Base-by-base conservation (phyloP, 169 alveolate species). In the Cryptosporidium canis region DNA sequence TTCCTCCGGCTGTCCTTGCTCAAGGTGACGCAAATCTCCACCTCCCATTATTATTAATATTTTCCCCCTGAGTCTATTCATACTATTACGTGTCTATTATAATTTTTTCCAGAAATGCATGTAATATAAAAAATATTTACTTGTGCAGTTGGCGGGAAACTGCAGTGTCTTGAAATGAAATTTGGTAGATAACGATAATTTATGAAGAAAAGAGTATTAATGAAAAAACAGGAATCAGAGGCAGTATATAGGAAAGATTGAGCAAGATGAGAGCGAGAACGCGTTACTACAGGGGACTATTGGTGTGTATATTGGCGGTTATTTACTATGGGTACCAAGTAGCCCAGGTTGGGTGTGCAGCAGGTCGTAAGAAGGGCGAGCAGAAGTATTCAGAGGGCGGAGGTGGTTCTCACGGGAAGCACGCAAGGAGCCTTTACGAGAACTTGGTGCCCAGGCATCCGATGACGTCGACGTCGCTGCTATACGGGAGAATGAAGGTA, bases 401-500 rank as follows among this genome's bases (percentile, higher is more conserved):
- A 33, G n/a, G 4, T 14, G 2, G 48, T 14, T 3, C 18, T 14
- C 5, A 68, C 41, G n/a, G 3, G 8, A 61, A 14, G 66, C 64
- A 77, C 39, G 61, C 55, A 37, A 16, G 31, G 27, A 77, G 87
- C 14, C 29, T 43, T 21, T 77, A 77, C 43, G 47, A 56, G 12
- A 66, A 66, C 29, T 56, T 77, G 64, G 87, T 77, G 18, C 87
- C 87, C 12, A 77, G 44, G 27, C 87, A 77, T 37, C 77, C 44
- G 12, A 27, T 16, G 9, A 77, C 87, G 18, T 44, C 56, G 7
- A 58, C 87, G 43, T 77, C 87, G 31, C 1, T 55, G 24, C 51
- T 77, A 43, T 77, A 77, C 58, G 87, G 87, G 16, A 55, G 70
- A 77, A 61, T 77, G 72, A 58, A 77, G 18, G 72, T 77, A 27